A percentile compares a stretch with the other conserved stretches of the same genome.
Evolutionary conservation across 2,329 filamentous ascomycete species (phyloP).

Genomic region (Exophiala bonariae): DNA sequence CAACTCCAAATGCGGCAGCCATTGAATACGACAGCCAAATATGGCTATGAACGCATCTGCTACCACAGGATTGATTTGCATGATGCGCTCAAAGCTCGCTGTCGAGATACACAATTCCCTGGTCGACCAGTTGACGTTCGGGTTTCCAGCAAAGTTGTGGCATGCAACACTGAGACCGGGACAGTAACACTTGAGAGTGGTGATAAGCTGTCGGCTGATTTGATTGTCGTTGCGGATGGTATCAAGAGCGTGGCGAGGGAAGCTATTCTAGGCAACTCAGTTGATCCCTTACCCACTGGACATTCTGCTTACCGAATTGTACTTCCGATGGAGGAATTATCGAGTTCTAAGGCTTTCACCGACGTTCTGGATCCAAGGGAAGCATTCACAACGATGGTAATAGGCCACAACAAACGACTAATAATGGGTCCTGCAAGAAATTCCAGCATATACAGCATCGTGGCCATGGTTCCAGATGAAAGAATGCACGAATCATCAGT

Average conservation of each 20-base stretch:
- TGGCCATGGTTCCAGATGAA: constrained; percentile 46
- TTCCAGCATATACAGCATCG: constrained; percentile 43
- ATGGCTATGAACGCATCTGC: neutral
- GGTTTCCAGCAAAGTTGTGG: constrained; percentile 16
- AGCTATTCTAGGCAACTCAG: constrained; percentile 18
- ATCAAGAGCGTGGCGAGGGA: constrained; percentile 28
- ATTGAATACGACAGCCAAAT: constrained; percentile 13
- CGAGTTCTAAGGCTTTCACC: constrained; percentile 34
- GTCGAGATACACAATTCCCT: constrained; percentile 3
- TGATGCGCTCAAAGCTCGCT: constrained; percentile 24
- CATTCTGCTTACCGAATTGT: constrained; percentile 41
- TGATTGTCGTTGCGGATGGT: constrained; percentile 32
- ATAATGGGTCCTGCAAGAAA: constrained; percentile 48
- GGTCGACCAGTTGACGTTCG: constrained; percentile 23
- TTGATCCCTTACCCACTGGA: constrained; percentile 34
- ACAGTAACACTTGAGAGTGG: constrained; percentile 23
- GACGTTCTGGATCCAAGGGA: neutral
- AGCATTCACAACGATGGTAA: constrained; percentile 46
- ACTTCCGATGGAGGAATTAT: constrained; percentile 30
- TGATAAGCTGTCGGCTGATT: constrained; percentile 21
- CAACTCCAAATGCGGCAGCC: constrained; percentile 24
- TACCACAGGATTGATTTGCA: constrained; percentile 30
- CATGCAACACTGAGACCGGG: constrained; percentile 7
- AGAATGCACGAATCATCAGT: constrained; percentile 39
- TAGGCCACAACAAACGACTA: constrained; percentile 42